Conservation (phyloP, 2,329 filamentous ascomycete genomes). For the Pleurostoma richardsiae region DNA sequence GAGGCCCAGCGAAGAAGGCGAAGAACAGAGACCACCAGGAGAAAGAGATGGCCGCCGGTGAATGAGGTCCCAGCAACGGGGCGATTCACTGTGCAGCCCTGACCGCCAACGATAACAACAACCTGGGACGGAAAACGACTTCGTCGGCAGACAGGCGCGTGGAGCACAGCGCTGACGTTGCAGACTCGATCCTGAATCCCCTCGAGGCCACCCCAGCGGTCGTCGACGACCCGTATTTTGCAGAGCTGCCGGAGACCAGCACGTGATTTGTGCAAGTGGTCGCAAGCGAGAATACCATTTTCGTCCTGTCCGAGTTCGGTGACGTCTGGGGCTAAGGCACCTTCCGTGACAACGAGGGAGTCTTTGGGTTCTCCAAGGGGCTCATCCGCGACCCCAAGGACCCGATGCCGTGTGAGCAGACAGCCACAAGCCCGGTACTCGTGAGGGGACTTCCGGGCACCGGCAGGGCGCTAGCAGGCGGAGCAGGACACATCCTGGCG, state of each 20-base stretch:
- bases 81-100: slow-evolving; percentile 60
- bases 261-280: slow-evolving; percentile 50
- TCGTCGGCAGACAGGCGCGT: slow-evolving; percentile 34
- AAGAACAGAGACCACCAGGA: too few species aligned
- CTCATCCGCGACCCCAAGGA: slow-evolving; percentile 15
- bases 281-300: slow-evolving; percentile 58
- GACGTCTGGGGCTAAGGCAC: slow-evolving; percentile 64
- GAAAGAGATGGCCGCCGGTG: too few species aligned
- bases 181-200: slow-evolving; percentile 48
- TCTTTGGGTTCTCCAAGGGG: slow-evolving; percentile 39
- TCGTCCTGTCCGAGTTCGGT: slow-evolving; percentile 57
- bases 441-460: slow-evolving; percentile 43
- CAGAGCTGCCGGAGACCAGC: background rate
- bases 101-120: slow-evolving; percentile 60
- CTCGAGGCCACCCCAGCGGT: slow-evolving; percentile 51
- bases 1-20: too few species aligned
- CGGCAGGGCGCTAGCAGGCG: slow-evolving; percentile 45
- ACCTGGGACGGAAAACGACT: slow-evolving; percentile 54
- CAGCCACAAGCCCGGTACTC: slow-evolving; percentile 26
- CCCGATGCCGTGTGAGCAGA: slow-evolving; percentile 30
- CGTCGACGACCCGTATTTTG: slow-evolving; percentile 23
- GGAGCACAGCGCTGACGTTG: slow-evolving; percentile 26
- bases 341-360: slow-evolving; percentile 47
- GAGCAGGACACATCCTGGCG: slow-evolving; percentile 53
- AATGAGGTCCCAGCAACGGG: slow-evolving; percentile 37